Conservation (phyloP, 2,329 filamentous ascomycete genomes). For the Venturia carpophila region DNA sequence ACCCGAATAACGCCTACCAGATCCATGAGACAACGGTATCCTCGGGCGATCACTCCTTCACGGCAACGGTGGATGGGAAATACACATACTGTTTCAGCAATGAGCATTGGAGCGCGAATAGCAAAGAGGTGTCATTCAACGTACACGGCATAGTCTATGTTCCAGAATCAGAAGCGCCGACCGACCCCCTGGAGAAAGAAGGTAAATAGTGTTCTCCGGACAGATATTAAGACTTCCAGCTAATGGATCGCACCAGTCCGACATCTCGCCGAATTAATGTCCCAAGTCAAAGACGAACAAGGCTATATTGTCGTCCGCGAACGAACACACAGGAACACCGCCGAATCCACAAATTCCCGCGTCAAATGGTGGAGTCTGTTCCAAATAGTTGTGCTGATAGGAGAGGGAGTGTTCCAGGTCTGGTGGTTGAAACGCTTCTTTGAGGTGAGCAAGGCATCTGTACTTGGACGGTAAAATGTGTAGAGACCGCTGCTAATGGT, state of each 20-base stretch:
- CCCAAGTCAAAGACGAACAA: constrained; percentile 96
- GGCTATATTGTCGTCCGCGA: constrained; percentile 93
- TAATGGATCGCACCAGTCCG: constrained; percentile 51
- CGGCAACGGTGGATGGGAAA: constrained; percentile 74
- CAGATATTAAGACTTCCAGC: background rate
- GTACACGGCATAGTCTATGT: constrained; percentile 98
- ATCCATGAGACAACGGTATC: constrained; percentile 73
- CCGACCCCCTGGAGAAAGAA: constrained; percentile 86
- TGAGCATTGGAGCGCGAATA: constrained; percentile 92
- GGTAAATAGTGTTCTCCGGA: constrained; percentile 42
- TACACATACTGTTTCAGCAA: constrained; percentile 99
- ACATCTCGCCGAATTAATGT: constrained; percentile 72
- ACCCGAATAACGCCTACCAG: constrained; percentile 67
- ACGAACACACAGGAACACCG: constrained; percentile 94
- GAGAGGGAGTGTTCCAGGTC: constrained; percentile 94
- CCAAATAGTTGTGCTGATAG: constrained; percentile 79
- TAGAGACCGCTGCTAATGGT: background rate
- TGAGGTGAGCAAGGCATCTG: constrained; percentile 49
- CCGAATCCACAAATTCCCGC: constrained; percentile 92
- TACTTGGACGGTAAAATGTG: constrained; percentile 2
- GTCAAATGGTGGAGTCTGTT: constrained; percentile 99
- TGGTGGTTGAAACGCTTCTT: constrained; percentile 99
- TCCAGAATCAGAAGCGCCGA: constrained; percentile 71
- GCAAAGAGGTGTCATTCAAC: constrained; percentile 98
- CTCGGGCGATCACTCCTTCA: constrained; percentile 89